A percentile compares a stretch with the other conserved stretches of the same genome.
Conservation (phyloP, 768 basidiomycete genomes). For the Mycena epipterygia region DNA sequence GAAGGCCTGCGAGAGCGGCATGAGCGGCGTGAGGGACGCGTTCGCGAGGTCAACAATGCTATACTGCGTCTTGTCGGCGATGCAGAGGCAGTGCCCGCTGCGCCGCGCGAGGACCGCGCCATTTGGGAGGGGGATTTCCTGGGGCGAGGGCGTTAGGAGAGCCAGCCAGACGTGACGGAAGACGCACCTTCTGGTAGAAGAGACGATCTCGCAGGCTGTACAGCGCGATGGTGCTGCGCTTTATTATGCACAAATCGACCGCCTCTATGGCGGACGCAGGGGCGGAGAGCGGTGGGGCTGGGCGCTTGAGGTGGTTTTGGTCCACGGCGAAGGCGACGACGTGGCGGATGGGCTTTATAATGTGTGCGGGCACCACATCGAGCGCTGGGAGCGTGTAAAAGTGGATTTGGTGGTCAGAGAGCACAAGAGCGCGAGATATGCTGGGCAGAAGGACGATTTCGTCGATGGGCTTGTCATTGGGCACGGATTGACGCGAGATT, state of each 20-base stretch:
- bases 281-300: conserved; percentile 57
- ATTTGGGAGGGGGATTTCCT: conserved; percentile 81
- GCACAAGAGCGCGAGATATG: conserved; percentile 79
- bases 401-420: conserved; percentile 80
- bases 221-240: conserved; percentile 72
- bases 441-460: conserved; percentile 85
- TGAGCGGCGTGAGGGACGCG: conserved; percentile 75
- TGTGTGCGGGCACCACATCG: conserved; percentile 70
- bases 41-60: conserved; percentile 84
- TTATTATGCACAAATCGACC: conserved; percentile 81
- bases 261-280: conserved; percentile 57
- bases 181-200: conserved; percentile 67
- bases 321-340: conserved; percentile 88
- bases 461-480: conserved; percentile 79
- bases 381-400: conserved; percentile 88
- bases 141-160: not conserved
- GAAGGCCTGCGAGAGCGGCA: conserved; percentile 83
- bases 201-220: conserved; percentile 77
- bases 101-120: conserved; percentile 74
- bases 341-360: conserved; percentile 84
- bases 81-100: conserved; percentile 73
- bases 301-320: conserved; percentile 74
- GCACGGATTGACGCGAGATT: conserved; percentile 77
- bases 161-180: not conserved
- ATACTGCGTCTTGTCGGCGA: conserved; percentile 82